Conservation (phyloP, 352 stramenopile genomes). For the Globisporangium spiculum region DNA sequence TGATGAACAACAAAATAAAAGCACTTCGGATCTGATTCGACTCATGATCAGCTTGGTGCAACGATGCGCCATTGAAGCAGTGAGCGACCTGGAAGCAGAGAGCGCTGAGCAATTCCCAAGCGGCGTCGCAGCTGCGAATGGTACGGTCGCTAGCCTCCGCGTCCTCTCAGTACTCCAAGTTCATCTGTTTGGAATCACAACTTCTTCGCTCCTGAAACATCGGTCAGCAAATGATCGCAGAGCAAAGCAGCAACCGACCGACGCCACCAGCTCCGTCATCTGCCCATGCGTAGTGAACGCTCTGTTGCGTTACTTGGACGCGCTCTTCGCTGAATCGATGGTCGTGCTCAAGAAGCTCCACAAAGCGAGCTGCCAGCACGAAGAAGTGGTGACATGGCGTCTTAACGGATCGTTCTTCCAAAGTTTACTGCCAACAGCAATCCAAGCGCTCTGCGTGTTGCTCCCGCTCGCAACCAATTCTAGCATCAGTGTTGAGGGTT, state of each 20-base stretch:
- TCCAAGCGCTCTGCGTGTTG: slow-evolving; percentile 44
- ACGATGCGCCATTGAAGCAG: slow-evolving; percentile 13
- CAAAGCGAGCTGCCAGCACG: slow-evolving; percentile 49
- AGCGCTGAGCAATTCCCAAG: background rate
- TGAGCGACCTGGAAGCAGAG: slow-evolving; percentile 7
- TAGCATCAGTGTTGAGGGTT: background rate
- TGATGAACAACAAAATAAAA: background rate
- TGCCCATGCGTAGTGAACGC: slow-evolving; percentile 24
- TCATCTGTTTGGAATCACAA: slow-evolving; percentile 36
- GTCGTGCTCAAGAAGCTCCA: slow-evolving; percentile 45
- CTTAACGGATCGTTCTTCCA: slow-evolving; percentile 56
- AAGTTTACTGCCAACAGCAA: slow-evolving; percentile 34
- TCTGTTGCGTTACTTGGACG: slow-evolving; percentile 41
- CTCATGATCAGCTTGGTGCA: slow-evolving; percentile 14
- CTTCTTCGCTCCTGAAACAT: background rate
- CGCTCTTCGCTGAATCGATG: slow-evolving; percentile 30
- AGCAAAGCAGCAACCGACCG: background rate
- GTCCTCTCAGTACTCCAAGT: slow-evolving; percentile 39
- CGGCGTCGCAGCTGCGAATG: background rate
- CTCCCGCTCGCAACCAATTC: slow-evolving; percentile 3
- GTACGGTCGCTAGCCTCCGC: slow-evolving; percentile 16
- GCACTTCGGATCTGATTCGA: slow-evolving; percentile 2
- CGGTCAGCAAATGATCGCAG: background rate
- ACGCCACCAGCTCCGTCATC: background rate
- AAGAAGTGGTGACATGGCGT: slow-evolving; percentile 43